A percentile compares a stretch with the other conserved stretches of the same genome.
These are phyloP conservation scores for Rhytidhysteron rufulum DNA, from an alignment of 2,329 filamentous ascomycete species.

Conservation along the genomic window DNA sequence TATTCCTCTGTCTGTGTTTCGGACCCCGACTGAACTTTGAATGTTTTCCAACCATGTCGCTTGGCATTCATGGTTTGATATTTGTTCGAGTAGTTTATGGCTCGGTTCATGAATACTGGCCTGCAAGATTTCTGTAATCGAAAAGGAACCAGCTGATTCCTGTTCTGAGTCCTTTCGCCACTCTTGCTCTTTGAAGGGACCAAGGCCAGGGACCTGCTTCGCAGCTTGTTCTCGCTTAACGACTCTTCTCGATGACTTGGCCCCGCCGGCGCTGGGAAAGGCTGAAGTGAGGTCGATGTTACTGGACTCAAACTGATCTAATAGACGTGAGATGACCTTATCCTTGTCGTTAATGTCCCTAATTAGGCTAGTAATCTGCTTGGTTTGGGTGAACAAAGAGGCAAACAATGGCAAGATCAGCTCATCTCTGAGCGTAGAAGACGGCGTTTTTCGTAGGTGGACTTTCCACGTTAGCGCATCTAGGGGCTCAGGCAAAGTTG, in stretches of 20 bases:
- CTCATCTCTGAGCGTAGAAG: conserved; percentile 43
- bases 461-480: conserved; percentile 64
- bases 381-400: conserved; percentile 45
- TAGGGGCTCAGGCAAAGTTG: conserved; percentile 60
- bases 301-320: conserved; percentile 56
- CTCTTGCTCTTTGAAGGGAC: conserved; percentile 47
- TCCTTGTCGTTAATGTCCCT: conserved; percentile 55
- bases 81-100: too few relatives aligned
- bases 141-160: neutral
- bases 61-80: too few relatives aligned
- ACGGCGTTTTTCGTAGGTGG: conserved; percentile 44
- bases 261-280: conserved; percentile 52
- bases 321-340: conserved; percentile 53
- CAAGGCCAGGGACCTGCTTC: conserved; percentile 52
- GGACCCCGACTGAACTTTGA: too few relatives aligned
- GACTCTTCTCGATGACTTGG: conserved; percentile 42
- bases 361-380: conserved; percentile 48
- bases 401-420: conserved; percentile 53
- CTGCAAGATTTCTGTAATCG: neutral
- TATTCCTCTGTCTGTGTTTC: conserved; percentile 1
- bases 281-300: conserved; percentile 54
- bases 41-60: too few relatives aligned
- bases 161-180: conserved; percentile 39
- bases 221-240: conserved; percentile 50
- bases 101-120: too few relatives aligned